phyloP scores from a whole-genome alignment of 441 rosid genomes.

The Geranium incanum region DNA sequence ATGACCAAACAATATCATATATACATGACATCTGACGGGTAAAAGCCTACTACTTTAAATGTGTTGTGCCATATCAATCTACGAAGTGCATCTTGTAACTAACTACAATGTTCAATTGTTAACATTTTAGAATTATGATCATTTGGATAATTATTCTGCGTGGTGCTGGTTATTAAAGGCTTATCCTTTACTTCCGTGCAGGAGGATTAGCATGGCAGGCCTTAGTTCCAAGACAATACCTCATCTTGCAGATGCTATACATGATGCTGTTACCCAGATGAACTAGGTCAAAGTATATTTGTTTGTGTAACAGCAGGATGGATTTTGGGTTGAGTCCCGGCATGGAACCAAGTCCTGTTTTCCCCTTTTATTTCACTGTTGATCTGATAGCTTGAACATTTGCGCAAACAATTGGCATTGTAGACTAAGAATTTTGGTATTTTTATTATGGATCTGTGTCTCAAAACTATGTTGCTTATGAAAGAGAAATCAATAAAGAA shows the following conservation, averaged over 20 bases:
- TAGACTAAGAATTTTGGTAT: background rate
- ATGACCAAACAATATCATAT: slow-evolving; percentile 62
- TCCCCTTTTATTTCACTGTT: background rate
- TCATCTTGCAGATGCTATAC: slow-evolving; percentile 35
- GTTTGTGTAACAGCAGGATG: background rate
- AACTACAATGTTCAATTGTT: background rate
- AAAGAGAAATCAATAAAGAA: background rate
- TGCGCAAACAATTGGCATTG: background rate
- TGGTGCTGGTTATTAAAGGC: background rate
- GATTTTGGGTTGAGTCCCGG: background rate
- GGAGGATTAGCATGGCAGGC: slow-evolving; percentile 31
- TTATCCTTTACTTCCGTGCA: slow-evolving; percentile 10
- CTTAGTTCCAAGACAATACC: slow-evolving; percentile 30
- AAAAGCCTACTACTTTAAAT: slow-evolving; percentile 3
- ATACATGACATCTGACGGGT: slow-evolving; percentile 55
- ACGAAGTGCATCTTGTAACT: background rate
- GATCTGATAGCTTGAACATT: background rate
- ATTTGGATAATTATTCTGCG: background rate
- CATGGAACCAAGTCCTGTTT: background rate
- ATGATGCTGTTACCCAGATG: slow-evolving; percentile 23
- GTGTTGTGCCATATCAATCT: background rate
- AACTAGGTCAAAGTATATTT: background rate
- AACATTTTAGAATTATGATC: background rate
- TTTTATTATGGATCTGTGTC: background rate
- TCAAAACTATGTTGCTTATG: background rate